Evolutionary conservation across 2,329 filamentous ascomycete species (phyloP).

Genomic region (Apiospora marii): DNA sequence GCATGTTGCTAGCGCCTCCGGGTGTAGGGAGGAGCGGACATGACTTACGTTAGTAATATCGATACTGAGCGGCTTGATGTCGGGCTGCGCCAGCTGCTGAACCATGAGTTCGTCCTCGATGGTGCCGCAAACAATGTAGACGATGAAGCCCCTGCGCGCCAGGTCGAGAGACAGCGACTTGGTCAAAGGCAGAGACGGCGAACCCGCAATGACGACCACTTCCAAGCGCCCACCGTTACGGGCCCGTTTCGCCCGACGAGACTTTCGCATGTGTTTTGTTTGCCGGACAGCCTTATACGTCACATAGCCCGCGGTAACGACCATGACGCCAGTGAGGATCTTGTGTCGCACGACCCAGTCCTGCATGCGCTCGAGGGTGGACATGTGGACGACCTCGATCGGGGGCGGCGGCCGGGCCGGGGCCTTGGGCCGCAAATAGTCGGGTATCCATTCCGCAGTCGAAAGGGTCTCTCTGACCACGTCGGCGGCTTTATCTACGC

Average conservation of each 20-base stretch:
- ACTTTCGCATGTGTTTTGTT: constrained; percentile 67
- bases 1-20: not conserved
- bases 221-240: constrained; percentile 86
- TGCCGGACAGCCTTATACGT: constrained; percentile 60
- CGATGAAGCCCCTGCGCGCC: constrained; percentile 90
- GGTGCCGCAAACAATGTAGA: constrained; percentile 89
- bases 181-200: constrained; percentile 82
- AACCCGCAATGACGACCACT: constrained; percentile 88
- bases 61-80: constrained; percentile 82
- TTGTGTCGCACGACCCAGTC: constrained; percentile 79
- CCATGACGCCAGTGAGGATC: constrained; percentile 73
- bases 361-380: constrained; percentile 63
- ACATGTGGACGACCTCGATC: constrained; percentile 43
- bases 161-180: constrained; percentile 85
- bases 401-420: constrained; percentile 53
- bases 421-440: constrained; percentile 68
- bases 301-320: constrained; percentile 75
- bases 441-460: constrained; percentile 75
- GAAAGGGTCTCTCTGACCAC: constrained; percentile 74
- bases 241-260: constrained; percentile 78
- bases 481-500: constrained; percentile 79
- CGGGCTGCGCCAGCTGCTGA: constrained; percentile 76
- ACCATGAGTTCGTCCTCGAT: constrained; percentile 84
- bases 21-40: not conserved
- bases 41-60: constrained; percentile 79